Evolutionary conservation across 768 basidiomycete species (phyloP).

Genomic region (Dentipellis sp.): DNA sequence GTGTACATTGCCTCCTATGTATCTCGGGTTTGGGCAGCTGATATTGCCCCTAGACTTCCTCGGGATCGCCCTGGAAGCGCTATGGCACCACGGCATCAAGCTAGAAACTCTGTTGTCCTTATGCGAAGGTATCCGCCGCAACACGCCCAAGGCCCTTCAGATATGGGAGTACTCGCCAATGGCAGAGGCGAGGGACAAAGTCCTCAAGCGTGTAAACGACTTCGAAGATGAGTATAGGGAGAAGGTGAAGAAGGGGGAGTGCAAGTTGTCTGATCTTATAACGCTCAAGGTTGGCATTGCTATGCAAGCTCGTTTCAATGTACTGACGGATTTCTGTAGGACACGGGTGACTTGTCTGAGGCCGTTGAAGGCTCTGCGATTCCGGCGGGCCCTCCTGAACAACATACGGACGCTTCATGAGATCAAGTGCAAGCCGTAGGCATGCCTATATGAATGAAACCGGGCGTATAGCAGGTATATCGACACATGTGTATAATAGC

Average conservation of each 20-base stretch:
- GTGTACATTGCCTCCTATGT: not conserved
- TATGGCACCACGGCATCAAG: not conserved
- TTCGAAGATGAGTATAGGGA: not conserved
- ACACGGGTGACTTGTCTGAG: too few relatives aligned
- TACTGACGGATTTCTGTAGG: too few relatives aligned
- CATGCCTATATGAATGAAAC: too few relatives aligned
- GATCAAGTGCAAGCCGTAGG: too few relatives aligned
- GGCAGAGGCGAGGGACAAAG: not conserved
- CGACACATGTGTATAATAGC: too few relatives aligned
- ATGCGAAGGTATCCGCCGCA: not conserved
- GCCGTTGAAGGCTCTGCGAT: too few relatives aligned
- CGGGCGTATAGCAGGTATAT: too few relatives aligned
- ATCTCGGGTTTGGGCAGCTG: not conserved
- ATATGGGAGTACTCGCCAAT: conserved; percentile 2
- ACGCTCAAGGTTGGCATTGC: too few relatives aligned
- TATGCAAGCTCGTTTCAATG: too few relatives aligned
- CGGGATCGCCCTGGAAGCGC: not conserved
- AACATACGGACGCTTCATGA: too few relatives aligned
- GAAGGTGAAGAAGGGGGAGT: not conserved
- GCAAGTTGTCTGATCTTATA: too few relatives aligned
- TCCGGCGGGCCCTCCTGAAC: too few relatives aligned
- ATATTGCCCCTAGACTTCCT: not conserved
- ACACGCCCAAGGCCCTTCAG: not conserved
- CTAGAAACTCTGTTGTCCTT: not conserved
- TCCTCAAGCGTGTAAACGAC: not conserved